A percentile compares a stretch with the other conserved stretches of the same genome.
phyloP scores from a whole-genome alignment of 129 eudicot species.

The Silybum marianum region DNA sequence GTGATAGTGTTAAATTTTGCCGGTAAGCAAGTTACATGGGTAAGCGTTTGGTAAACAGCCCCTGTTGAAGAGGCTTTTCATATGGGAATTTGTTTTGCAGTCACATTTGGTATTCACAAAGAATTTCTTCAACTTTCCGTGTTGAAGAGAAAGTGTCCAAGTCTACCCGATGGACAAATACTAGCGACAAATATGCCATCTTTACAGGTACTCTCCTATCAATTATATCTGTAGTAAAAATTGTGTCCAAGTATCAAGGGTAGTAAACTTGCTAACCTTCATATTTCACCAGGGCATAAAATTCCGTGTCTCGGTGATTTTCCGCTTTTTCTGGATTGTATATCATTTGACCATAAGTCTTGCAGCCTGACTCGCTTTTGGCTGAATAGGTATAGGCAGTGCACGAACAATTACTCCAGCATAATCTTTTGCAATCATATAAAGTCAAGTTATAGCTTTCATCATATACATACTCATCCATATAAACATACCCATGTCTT shows the following conservation, averaged over 20 bases:
- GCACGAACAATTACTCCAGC: constrained; percentile 40
- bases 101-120: background rate
- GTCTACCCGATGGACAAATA: background rate
- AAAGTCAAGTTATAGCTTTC: constrained; percentile 25
- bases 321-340: constrained; percentile 14
- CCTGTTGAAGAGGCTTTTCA: background rate
- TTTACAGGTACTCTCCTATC: background rate
- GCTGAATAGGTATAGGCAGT: constrained; percentile 33
- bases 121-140: background rate
- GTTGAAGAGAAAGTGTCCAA: background rate
- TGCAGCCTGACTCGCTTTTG: constrained; percentile 27
- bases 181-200: background rate
- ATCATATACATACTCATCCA: constrained; percentile 23
- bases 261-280: constrained; percentile 16
- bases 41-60: too few relatives aligned
- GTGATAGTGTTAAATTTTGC: too few relatives aligned
- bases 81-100: background rate
- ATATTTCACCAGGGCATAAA: background rate
- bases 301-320: background rate
- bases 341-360: constrained; percentile 25
- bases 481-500: background rate
- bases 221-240: background rate
- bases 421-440: constrained; percentile 39
- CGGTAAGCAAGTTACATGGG: too few relatives aligned
- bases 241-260: background rate